Evolutionary conservation across 345 rosid genomes (phyloP).

Genomic region (Lagerstroemia speciosa): DNA sequence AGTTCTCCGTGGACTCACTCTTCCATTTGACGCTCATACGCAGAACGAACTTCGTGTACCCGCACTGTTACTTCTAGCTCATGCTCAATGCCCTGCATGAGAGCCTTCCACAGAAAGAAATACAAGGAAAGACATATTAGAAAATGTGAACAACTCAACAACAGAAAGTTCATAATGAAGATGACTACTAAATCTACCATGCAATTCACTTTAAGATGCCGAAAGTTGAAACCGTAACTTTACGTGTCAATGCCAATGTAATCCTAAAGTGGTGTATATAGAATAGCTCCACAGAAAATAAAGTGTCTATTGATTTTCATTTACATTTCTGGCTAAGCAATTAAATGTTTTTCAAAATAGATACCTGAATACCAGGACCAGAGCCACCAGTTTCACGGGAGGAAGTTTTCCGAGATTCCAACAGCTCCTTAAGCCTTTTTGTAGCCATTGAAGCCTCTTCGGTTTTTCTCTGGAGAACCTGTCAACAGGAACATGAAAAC

Average conservation of each 20-base stretch:
- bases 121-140: not conserved
- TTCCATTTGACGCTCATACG: constrained; percentile 84
- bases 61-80: constrained; percentile 88
- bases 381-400: constrained; percentile 55
- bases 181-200: not conserved
- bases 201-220: not conserved
- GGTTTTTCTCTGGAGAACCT: constrained; percentile 96
- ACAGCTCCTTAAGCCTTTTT: constrained; percentile 83
- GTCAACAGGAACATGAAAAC: constrained; percentile 5
- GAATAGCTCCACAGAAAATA: not conserved
- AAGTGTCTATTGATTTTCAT: not conserved
- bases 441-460: constrained; percentile 97
- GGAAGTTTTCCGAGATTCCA: constrained; percentile 76
- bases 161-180: not conserved
- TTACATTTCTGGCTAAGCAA: not conserved
- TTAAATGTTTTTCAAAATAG: not conserved
- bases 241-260: not conserved
- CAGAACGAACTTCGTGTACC: constrained; percentile 90
- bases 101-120: constrained; percentile 36
- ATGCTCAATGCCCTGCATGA: constrained; percentile 89
- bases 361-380: constrained; percentile 83
- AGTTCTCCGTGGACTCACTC: constrained; percentile 47
- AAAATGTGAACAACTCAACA: not conserved
- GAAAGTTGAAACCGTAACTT: not conserved
- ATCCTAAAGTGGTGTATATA: not conserved